Evolutionary conservation across 1,139 yeast genomes (phyloP).

Genomic region (Pichia sp.): DNA sequence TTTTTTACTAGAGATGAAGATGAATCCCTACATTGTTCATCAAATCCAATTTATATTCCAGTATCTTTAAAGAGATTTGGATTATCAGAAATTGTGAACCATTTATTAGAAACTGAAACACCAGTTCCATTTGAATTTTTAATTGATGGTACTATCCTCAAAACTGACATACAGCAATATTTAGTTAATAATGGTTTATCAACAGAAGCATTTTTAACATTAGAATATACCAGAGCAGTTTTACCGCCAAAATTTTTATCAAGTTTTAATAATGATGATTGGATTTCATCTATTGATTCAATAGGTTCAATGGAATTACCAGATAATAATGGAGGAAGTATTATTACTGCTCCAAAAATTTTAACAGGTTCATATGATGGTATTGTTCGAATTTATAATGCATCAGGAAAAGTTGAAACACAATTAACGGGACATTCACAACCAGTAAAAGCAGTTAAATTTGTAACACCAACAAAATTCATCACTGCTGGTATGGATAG

Average conservation of each 20-base stretch:
- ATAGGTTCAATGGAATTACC: constrained; percentile 30
- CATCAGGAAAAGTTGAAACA: constrained; percentile 75
- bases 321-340: constrained; percentile 24
- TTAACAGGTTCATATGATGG: constrained; percentile 94
- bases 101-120: constrained; percentile 53
- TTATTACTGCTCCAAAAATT: constrained; percentile 45
- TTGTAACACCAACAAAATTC: constrained; percentile 68
- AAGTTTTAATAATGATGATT: constrained; percentile 87
- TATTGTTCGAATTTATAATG: constrained; percentile 80
- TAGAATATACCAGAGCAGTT: constrained; percentile 89
- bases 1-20: constrained; percentile 86
- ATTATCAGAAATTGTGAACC: constrained; percentile 90
- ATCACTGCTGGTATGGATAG: constrained; percentile 89
- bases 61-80: constrained; percentile 83
- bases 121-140: constrained; percentile 91
- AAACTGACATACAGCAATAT: constrained; percentile 76
- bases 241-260: constrained; percentile 90
- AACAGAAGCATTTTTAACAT: constrained; percentile 67
- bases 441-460: constrained; percentile 73
- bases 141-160: constrained; percentile 73
- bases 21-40: constrained; percentile 64
- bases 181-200: constrained; percentile 72
- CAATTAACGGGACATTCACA: constrained; percentile 86
- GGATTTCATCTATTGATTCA: constrained; percentile 79
- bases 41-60: constrained; percentile 83